Evolutionary conservation across 2,329 filamentous ascomycete genomes (phyloP).

Genomic region (Stagonosporopsis tanaceti): DNA sequence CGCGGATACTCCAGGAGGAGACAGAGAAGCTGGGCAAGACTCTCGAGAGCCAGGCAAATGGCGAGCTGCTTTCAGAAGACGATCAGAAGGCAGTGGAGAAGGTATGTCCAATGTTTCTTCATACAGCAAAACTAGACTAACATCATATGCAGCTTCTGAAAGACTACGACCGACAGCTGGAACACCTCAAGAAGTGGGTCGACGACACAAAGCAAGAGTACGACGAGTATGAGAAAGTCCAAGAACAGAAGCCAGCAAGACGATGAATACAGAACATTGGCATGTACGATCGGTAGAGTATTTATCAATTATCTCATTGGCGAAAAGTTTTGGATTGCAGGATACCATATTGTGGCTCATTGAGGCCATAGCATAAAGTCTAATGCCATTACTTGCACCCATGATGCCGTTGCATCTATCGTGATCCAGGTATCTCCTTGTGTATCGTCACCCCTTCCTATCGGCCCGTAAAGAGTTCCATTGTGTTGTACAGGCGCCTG

Average conservation of each 20-base stretch:
- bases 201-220: conserved; percentile 67
- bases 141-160: conserved; percentile 69
- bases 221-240: conserved; percentile 59
- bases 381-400: conserved; percentile 11
- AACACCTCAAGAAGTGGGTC: conserved; percentile 74
- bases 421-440: background rate
- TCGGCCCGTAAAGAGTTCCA: background rate
- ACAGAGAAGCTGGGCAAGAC: conserved; percentile 69
- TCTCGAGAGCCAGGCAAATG: conserved; percentile 56
- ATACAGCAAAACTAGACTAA: background rate
- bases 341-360: conserved; percentile 22
- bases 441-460: background rate
- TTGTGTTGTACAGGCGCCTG: conserved; percentile 19
- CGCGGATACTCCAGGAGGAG: conserved; percentile 75
- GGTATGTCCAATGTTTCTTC: conserved; percentile 58
- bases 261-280: conserved; percentile 24
- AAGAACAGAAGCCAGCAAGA: conserved; percentile 37
- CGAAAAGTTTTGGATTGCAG: conserved; percentile 25
- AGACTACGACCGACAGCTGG: conserved; percentile 81
- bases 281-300: conserved; percentile 25
- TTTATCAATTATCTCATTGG: conserved; percentile 25
- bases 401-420: background rate
- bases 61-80: conserved; percentile 69
- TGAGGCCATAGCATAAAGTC: conserved; percentile 9
- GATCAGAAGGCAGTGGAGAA: conserved; percentile 77